Base-by-base conservation (phyloP, 805 yeast species). In the Sporopachydermia lactativora region DNA sequence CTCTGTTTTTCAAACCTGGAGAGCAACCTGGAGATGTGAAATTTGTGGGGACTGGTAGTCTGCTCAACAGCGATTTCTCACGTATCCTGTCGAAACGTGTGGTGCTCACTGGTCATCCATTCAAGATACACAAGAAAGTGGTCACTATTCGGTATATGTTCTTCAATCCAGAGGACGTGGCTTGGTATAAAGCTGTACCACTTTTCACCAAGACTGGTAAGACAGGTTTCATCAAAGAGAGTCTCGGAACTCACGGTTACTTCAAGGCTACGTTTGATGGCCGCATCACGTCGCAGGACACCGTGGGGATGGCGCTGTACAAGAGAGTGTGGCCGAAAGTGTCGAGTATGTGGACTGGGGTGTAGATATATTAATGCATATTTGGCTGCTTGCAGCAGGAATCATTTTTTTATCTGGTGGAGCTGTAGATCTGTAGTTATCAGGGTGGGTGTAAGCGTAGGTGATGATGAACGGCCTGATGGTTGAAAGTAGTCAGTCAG, bases 181-280 rank as follows among this genome's bases (percentile, higher is more conserved):
- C 73, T 48, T 82, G 82, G 75, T 92, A 80, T 71, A 83, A 82
- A 62, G 79, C 88, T 3, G 81, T 92, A 49, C 97, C 97, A 36
- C 64, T 92, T 45, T 92, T 85, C 60, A 88, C 97, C 35, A 85
- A 83, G 58, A 71, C 78, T 52, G 99, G 98, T 39, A 77, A 96
- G 59, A 70, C 86, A 15, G 99, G 99, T 42, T 81, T 81, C 59
- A 89, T 94, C 57, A 89, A 84, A 61, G 96, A 89, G 58, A 75
- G 88, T 55, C 69, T 92, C 65, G 99, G 99, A 63, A 92, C 98
- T 2, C 98, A 92, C 58, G 99, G 99, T 47, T 85, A 89, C 66
- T 88, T 81, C 73, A 92, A 92, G 64, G 95, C 96, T 17, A 81
- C 82, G 5, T 92, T 92, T 52, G 96, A 92, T 56, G 89, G 88